phyloP scores from a whole-genome alignment of 148 eudicot species.

The Heliamphora exappendiculata region DNA sequence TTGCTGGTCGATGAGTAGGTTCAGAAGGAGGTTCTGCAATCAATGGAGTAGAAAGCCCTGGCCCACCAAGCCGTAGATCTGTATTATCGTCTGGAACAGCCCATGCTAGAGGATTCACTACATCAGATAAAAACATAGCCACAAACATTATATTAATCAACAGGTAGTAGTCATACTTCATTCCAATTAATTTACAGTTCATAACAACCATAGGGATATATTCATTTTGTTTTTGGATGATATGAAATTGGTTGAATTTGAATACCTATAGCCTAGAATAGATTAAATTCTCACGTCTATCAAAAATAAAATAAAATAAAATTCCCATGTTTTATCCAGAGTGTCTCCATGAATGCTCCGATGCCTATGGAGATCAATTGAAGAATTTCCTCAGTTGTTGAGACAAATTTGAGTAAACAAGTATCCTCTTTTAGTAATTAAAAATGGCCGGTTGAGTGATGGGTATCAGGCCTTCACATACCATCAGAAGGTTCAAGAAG shows the following conservation, averaged over 20 bases:
- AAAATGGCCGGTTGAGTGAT: background rate
- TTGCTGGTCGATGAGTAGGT: slow-evolving; percentile 16
- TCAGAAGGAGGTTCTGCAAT: slow-evolving; percentile 15
- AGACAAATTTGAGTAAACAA: background rate
- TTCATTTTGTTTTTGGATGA: too few species aligned
- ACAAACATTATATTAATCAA: too few species aligned
- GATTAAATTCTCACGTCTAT: background rate
- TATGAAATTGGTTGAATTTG: background rate
- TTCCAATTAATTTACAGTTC: too few species aligned
- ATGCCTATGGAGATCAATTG: background rate
- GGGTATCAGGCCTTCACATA: slow-evolving; percentile 11
- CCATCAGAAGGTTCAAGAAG: slow-evolving; percentile 36
- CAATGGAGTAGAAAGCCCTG: slow-evolving; percentile 12
- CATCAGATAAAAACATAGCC: slow-evolving; percentile 1
- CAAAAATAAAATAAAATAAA: background rate
- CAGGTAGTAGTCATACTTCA: too few species aligned
- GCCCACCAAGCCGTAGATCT: slow-evolving; percentile 26
- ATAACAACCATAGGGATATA: too few species aligned
- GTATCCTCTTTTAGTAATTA: background rate
- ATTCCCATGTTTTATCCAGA: background rate
- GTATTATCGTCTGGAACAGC: slow-evolving; percentile 27
- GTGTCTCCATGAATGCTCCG: background rate
- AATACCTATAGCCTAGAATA: background rate
- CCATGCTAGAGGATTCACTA: slow-evolving; percentile 40
- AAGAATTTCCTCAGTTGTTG: background rate